Percentiles rank a stretch among this genome's conserved stretches.
Evolutionary conservation across 768 basidiomycete genomes (phyloP).

Genomic region (Termitomyces sp.): DNA sequence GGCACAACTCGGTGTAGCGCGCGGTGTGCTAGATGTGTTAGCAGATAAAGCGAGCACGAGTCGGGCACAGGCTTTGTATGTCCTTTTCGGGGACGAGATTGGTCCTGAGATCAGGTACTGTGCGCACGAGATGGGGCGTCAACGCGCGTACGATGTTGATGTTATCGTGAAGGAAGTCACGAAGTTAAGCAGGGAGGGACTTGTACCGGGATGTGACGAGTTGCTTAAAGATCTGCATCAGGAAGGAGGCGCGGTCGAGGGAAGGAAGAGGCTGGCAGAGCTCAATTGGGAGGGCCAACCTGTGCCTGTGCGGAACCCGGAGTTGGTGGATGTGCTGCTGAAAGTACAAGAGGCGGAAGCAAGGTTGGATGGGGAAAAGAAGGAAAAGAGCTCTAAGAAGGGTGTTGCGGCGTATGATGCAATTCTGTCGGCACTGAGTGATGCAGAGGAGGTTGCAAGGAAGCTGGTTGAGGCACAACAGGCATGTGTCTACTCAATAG

Average conservation of each 20-base stretch:
- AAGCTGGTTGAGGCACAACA: slow-evolving; percentile 84
- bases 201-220: slow-evolving; percentile 62
- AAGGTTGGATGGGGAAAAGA: slow-evolving; percentile 40
- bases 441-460: slow-evolving; percentile 83
- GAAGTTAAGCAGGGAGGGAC: slow-evolving; percentile 48
- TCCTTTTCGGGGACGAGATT: slow-evolving; percentile 80
- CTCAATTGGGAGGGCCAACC: slow-evolving; percentile 80
- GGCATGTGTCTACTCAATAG: slow-evolving; percentile 34
- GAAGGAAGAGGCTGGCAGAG: slow-evolving; percentile 53
- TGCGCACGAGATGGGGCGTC: slow-evolving; percentile 81
- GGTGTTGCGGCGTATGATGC: slow-evolving; percentile 87
- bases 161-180: slow-evolving; percentile 67
- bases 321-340: slow-evolving; percentile 83
- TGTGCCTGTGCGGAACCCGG: slow-evolving; percentile 85
- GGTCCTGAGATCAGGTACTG: slow-evolving; percentile 90
- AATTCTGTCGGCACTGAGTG: slow-evolving; percentile 79
- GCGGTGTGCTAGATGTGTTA: slow-evolving; percentile 66
- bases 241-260: slow-evolving; percentile 37
- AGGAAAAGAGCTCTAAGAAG: slow-evolving; percentile 52
- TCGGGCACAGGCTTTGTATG: slow-evolving; percentile 84
- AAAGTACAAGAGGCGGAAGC: slow-evolving; percentile 78
- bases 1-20: slow-evolving; percentile 75
- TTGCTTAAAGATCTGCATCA: slow-evolving; percentile 49
- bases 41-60: slow-evolving; percentile 63
- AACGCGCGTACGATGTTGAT: slow-evolving; percentile 79